Conservation (phyloP, 306 rosid species). For the Castanospermum australe region DNA sequence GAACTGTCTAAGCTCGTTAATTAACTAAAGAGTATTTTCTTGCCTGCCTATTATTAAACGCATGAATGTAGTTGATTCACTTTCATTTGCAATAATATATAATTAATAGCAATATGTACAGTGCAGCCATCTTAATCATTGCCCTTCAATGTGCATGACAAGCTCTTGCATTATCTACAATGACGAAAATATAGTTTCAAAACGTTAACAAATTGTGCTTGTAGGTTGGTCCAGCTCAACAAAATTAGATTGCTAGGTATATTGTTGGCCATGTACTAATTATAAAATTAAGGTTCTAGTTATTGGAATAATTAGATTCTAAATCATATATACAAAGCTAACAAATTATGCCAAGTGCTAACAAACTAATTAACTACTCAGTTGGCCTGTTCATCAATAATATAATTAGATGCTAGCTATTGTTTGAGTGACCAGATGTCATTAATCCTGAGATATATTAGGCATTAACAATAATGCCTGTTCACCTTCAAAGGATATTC, state of each 20-base stretch:
- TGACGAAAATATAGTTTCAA: background rate
- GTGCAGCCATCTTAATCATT: background rate
- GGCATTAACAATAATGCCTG: background rate
- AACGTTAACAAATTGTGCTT: background rate
- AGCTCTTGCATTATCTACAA: background rate
- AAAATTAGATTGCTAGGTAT: background rate
- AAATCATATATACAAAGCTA: background rate
- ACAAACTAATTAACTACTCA: background rate
- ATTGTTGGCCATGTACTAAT: background rate
- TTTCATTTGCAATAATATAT: background rate
- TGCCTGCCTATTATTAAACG: background rate
- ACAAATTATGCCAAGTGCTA: constrained; percentile 13
- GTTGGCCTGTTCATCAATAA: background rate
- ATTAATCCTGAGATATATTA: background rate
- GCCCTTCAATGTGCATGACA: background rate
- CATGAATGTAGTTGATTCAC: background rate
- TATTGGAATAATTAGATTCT: background rate
- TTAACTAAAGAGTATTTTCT: background rate
- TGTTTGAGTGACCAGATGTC: background rate
- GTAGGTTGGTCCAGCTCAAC: constrained; percentile 5
- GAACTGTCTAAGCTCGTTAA: background rate
- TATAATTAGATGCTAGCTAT: background rate
- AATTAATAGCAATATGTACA: background rate
- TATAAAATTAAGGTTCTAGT: background rate
- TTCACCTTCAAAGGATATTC: background rate